Base-by-base conservation (phyloP, 140 eudicot genomes). In the Anethum foeniculum region DNA sequence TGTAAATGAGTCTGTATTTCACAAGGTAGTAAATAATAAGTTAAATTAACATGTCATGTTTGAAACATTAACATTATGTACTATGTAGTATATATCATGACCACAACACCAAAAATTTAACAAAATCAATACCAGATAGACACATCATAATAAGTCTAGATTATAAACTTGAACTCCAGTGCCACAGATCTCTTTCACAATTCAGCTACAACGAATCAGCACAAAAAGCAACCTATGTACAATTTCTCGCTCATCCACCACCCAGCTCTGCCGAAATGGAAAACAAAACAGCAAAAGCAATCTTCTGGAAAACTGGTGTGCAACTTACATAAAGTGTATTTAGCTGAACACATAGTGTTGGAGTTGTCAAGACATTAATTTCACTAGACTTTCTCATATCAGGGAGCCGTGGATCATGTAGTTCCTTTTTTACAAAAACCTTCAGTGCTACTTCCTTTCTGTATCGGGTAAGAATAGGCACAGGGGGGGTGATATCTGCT, bases 281-380 rank as follows among this genome's bases (percentile, higher is more conserved):
- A 34, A 23, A 47, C 19, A 76, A 58, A 72, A 28, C 30, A 81
- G 15, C 68, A 4, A 16, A 41, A 13, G 11, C 23, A 21, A 52
- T 72, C 34, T 5, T 46, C 46, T 43, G 30, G 76, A 67, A 47
- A 79, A 48, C 51, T 64, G 48, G 41, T 41, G 16, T 77, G 56
- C 23, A 79, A 93, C 99, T 93, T 84, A 96, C 99, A 84, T 96
- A 86, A 64, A 96, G 96, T 68, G 97, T 93, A 86, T 96, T 96
- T 75, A 96, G 83, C 83, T 91, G 97, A 49, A 96, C 96, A 79
- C 99, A 96, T 67, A 96, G 91, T 39, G 90, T 90, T 52, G 90
- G 83, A 27, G 99, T 96, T 0, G 97, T 82, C 88, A 87, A 80
- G 79, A 96, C 94, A 80, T 85, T 87, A 82, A 96, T 91, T 41